Evolutionary conservation across 768 basidiomycete genomes (phyloP), one percentile per base, ranked within the genome.

Genomic region (Boletellus ananiceps): DNA sequence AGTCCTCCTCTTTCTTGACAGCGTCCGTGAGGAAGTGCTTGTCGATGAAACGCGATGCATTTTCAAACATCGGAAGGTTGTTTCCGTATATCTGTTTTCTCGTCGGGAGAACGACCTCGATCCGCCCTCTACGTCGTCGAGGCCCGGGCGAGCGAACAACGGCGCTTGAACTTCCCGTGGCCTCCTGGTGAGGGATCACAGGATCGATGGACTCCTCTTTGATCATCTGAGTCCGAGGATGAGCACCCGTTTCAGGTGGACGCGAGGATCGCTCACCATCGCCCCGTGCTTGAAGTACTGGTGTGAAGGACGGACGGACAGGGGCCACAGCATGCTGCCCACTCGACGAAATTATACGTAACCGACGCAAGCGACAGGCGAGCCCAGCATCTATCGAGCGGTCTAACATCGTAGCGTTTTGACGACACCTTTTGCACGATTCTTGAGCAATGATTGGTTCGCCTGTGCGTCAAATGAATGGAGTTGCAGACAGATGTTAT

Each of bases 1-100:
- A 8, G 13, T 40, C 40, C 40, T 60, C 58, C 16, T 60, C 59
- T 16, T 60, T 49, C 42, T 60, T 19, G 19, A 19, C 19, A 19
- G 3, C 19, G 19, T 19, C 3, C 19, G 19, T 55, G 40, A 60
- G 11, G 9, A 8, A 7, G 12, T 5, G 19, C 1, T 18, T 2
- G 31, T 48, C 45, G 29, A 61, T 58, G 43, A 46, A 47, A 7
- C 3, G 36, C 0, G 52, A 42, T 0, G 55, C 52, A 2, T 40
- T 45, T 25, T 60, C 58, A 21, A 51, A 51, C 2, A 5, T 16
- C 1, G 52, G 55, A 9, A 31, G 47, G 59, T 61, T 21, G 19
- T 19, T 19, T 19, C 19, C 19, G 19, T 19, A 3, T 19, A 19
- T 19, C 19, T 19, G 19, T 19, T 19, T 19, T 19, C 19, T 19